Percentiles rank a stretch among this genome's conserved stretches.
Conservation (phyloP, 352 stramenopile genomes). For the Vaucheria bursata region DNA sequence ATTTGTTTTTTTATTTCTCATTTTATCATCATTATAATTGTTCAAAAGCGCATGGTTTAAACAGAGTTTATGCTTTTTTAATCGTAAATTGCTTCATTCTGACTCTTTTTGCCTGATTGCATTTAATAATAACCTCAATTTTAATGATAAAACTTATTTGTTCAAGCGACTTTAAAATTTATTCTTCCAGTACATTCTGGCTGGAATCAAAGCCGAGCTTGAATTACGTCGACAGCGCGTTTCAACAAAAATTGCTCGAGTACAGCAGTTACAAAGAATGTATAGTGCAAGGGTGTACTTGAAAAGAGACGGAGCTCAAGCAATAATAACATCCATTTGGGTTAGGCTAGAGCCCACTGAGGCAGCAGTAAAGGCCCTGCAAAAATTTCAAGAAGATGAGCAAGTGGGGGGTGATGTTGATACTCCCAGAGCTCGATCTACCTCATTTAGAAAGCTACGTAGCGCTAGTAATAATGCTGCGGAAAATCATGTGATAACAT, state of each 20-base stretch:
- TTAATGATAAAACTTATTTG: too few species aligned
- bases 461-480: not conserved
- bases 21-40: too few species aligned
- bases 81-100: too few species aligned
- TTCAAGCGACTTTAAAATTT: too few species aligned
- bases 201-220: constrained; percentile 15
- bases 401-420: not conserved
- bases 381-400: not conserved
- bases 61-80: too few species aligned
- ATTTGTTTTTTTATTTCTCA: too few species aligned
- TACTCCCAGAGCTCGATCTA: not conserved
- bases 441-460: too few species aligned
- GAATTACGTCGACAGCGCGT: constrained; percentile 7
- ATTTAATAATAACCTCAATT: too few species aligned
- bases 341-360: constrained; percentile 9
- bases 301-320: constrained; percentile 5
- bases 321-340: constrained; percentile 24
- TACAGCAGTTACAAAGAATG: constrained; percentile 24
- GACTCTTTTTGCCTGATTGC: too few species aligned
- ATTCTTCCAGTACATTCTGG: constrained; percentile 19
- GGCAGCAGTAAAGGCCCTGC: not conserved
- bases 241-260: constrained; percentile 13
- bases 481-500: not conserved
- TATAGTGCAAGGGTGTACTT: constrained; percentile 24
- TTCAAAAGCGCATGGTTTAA: too few species aligned